Base-by-base conservation (phyloP, 2,329 filamentous ascomycete genomes). In the Colletotrichum tanaceti region DNA sequence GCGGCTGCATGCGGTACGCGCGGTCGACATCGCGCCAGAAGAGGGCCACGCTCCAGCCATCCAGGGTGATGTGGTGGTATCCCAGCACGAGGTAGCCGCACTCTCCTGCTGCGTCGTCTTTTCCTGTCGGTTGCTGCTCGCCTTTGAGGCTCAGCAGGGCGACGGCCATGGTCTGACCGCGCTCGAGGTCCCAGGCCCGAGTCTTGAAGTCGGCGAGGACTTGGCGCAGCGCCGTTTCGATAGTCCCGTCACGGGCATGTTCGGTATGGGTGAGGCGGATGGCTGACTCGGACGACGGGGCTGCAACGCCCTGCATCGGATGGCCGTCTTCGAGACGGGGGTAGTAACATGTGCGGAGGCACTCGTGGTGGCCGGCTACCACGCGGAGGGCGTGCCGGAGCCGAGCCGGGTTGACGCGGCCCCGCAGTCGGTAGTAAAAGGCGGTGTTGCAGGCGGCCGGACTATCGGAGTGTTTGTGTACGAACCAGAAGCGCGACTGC, bases 11-110 rank as follows among this genome's bases (percentile, higher is more conserved):
- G 9, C 28, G 28, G 39, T 57, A 57, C 38, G 53, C 53, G 3
- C 24, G 18, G 28, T 57, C 20, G 18, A 57, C 18, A 14, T 57
- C 53, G 10, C n/a, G n/a, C 32, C 18, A 22, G 53, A 57, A 57
- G 7, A 57, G 10, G 32, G 18, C 24, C 32, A 38, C 18, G 39
- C 53, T 24, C n/a, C 18, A n/a, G 20, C 53, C 32, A 28, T 57
- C 53, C 7, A 57, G 24, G 22, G 28, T 24, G 11, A 57, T 57
- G 53, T 57, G 53, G 32, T 57, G 53, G 28, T 39, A 57, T 11
- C 28, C 28, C 28, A 28, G 28, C 28, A 28, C 28, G 28, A 28
- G 28, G 28, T 28, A 28, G 28, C 28, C 28, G 28, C 6, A 28
- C 28, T 28, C 28, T 28, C 6, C 6, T 28, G 47, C 24, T n/a